Conservation (phyloP, 2,329 filamentous ascomycete species). For the Curvularia hawaiiensis region DNA sequence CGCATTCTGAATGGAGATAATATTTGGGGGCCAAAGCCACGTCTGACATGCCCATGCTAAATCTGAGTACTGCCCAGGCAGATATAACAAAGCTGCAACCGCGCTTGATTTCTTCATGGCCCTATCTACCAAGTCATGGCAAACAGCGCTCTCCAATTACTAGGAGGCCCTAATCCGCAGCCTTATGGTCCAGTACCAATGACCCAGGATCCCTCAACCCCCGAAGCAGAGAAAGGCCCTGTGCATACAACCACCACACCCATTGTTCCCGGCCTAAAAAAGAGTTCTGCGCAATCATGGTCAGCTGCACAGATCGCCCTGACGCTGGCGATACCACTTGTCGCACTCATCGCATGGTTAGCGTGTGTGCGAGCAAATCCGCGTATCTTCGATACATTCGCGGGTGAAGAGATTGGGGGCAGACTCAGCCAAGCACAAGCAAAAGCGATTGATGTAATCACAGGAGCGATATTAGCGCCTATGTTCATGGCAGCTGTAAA, state of each 20-base stretch:
- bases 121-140: background rate
- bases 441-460: constrained; percentile 24
- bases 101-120: background rate
- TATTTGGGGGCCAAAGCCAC: background rate
- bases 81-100: background rate
- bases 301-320: background rate
- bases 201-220: background rate
- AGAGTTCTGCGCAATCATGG: constrained; percentile 4
- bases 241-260: background rate
- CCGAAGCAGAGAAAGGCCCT: background rate
- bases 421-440: constrained; percentile 19
- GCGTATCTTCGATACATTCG: constrained; percentile 11
- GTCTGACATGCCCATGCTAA: background rate
- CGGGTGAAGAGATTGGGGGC: constrained; percentile 19
- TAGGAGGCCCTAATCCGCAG: background rate
- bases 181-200: constrained; percentile 3
- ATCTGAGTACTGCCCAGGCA: background rate
- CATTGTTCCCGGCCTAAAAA: background rate
- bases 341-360: constrained; percentile 5
- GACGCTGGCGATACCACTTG: constrained; percentile 2
- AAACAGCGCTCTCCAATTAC: background rate
- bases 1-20: background rate
- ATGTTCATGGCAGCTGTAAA: constrained; percentile 17
- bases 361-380: constrained; percentile 4
- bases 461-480: constrained; percentile 20